Evolutionary conservation across 805 yeast species (phyloP), one percentile per base, ranked within the genome.

Genomic region (Ogataea corticis): DNA sequence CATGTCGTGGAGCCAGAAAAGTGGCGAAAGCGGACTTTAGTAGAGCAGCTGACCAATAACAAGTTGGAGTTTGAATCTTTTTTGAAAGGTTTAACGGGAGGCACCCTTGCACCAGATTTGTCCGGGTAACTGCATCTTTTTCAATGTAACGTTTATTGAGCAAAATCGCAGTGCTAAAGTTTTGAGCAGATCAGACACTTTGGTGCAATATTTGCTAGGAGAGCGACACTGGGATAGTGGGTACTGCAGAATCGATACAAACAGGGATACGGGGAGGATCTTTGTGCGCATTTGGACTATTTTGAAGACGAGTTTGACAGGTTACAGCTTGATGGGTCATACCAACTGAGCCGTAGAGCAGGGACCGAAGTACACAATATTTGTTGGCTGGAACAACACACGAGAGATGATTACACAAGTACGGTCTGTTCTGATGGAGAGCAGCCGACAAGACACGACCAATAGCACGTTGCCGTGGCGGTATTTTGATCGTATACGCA

Each of bases 381-480:
- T 21, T 21, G 25, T 21, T 21, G 25, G 23, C 35, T 16, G 27
- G n/a, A 17, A n/a, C 17, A 12, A 17, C 7, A 15, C 11, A n/a
- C 10, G 29, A 16, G 17, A 16, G 17, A 33, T 40, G 36, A 31
- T 40, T 12, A 40, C 37, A 9, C 42, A 38, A 31, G 36, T 27
- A 40, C 32, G 33, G 32, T 40, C 37, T 16, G 35, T 32, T 12
- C 38, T 38, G 9, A 27, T 28, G 29, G 30, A 30, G n/a, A 38
- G 30, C 7, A 31, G 19, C 15, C 12, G 9, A 9, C 18, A 19
- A 31, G 32, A 37, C 17, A 14, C 25, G 14, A 28, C 14, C 21
- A 23, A 15, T 17, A 37, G 16, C 15, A 28, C 29, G 28, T 18
- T 29, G 4, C 35, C 18, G 17, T 12, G 28, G 14, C 13, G 15